Conservation (phyloP, 2,329 filamentous ascomycete genomes). For the Pseudocercospora ulei region DNA sequence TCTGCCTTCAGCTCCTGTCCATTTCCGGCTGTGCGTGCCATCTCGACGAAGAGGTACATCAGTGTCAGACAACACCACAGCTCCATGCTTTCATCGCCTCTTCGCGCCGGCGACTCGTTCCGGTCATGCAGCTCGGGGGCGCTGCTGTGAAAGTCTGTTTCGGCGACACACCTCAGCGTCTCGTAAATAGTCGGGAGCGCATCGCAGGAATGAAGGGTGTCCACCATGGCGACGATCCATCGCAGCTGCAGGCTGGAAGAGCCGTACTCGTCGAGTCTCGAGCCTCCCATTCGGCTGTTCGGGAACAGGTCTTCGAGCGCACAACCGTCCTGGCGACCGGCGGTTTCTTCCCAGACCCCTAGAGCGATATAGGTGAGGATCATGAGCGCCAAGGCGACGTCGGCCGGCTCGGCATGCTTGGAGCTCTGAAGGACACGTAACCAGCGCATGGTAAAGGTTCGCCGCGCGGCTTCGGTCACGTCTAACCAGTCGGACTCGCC, state of each 20-base stretch:
- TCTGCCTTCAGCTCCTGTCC: constrained; percentile 28
- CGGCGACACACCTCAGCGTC: constrained; percentile 32
- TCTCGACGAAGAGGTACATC: constrained; percentile 44
- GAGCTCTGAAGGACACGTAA: constrained; percentile 29
- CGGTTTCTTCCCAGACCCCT: constrained; percentile 45
- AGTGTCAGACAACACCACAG: constrained; percentile 45
- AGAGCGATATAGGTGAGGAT: constrained; percentile 42
- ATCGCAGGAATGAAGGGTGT: constrained; percentile 36
- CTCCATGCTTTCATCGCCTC: constrained; percentile 34
- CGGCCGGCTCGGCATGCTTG: constrained; percentile 31
- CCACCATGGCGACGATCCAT: constrained; percentile 40
- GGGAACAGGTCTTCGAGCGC: constrained; percentile 26
- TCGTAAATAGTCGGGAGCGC: constrained; percentile 38
- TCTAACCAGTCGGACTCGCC: constrained; percentile 55
- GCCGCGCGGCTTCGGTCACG: constrained; percentile 48
- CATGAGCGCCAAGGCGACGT: constrained; percentile 34
- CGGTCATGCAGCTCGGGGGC: constrained; percentile 21
- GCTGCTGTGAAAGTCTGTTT: constrained; percentile 25
- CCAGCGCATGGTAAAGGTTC: constrained; percentile 48
- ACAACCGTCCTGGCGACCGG: constrained; percentile 33
- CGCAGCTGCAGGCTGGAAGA: constrained; percentile 38
- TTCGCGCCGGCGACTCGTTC: constrained; percentile 25
- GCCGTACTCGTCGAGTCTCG: constrained; percentile 30
- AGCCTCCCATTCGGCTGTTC: constrained; percentile 24
- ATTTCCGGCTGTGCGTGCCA: constrained; percentile 33